Conservation (phyloP, 2,329 filamentous ascomycete species). For the Clarireedia hainanense region DNA sequence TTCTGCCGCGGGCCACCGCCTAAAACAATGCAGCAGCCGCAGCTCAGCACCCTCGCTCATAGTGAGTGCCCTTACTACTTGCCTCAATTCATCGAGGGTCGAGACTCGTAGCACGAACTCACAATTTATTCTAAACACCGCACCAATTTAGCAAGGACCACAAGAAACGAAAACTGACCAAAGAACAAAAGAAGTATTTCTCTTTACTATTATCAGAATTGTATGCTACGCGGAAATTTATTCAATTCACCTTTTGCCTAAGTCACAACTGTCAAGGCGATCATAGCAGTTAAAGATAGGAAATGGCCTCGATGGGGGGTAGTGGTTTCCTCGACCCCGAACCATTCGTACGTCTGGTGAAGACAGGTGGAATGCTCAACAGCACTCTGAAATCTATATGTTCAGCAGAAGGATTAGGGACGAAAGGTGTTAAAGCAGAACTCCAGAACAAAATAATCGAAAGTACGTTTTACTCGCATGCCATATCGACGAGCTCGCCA, state of each 20-base stretch:
- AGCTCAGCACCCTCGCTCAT: rapidly evolving
- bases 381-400: conserved; percentile 43
- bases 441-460: conserved; percentile 71
- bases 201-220: not conserved
- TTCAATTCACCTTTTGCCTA: not conserved
- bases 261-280: no score
- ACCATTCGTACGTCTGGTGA: conserved; percentile 23
- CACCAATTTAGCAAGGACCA: not conserved
- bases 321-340: conserved; percentile 23
- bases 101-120: not conserved
- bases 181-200: not conserved
- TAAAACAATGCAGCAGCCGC: not conserved
- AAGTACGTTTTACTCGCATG: conserved; percentile 49
- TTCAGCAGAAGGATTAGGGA: conserved; percentile 62
- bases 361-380: conserved; percentile 24
- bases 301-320: conserved; percentile 30
- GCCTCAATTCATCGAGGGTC: no score
- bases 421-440: conserved; percentile 77
- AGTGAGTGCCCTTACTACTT: no score
- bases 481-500: not conserved
- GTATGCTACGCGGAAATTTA: not conserved
- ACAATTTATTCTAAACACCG: not conserved
- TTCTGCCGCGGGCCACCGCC: not conserved
- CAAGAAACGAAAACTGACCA: not conserved
- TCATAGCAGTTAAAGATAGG: not conserved